phyloP scores from a whole-genome alignment of 176 grass and related monocot genomes.

The Paspalum notatum region DNA sequence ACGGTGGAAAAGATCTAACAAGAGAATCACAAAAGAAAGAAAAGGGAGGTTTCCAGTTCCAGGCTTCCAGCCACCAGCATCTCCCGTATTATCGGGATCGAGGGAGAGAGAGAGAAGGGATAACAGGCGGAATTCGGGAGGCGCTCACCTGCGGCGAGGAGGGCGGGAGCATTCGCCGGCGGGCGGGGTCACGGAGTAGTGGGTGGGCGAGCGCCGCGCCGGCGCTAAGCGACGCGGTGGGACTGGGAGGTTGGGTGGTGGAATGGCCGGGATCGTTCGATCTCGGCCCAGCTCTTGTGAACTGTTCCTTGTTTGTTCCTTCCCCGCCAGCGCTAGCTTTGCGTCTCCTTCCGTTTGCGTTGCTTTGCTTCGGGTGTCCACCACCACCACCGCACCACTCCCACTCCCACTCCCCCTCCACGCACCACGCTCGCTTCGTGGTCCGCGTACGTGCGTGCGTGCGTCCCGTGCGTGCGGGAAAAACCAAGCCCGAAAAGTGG shows the following conservation, averaged over 20 bases:
- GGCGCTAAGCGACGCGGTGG: slow-evolving; percentile 12
- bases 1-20: background rate
- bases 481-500: slow-evolving; percentile 24
- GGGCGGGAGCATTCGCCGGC: slow-evolving; percentile 28
- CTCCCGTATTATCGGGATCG: background rate
- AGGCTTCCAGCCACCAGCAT: background rate
- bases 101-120: background rate
- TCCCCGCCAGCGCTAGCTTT: background rate
- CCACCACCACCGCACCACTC: slow-evolving; percentile 18
- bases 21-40: background rate
- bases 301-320: slow-evolving; percentile 48
- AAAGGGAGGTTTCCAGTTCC: background rate
- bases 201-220: background rate
- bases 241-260: slow-evolving; percentile 15
- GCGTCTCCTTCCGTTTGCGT: slow-evolving; percentile 13
- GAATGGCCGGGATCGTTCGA: background rate
- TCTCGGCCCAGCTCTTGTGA: slow-evolving; percentile 34
- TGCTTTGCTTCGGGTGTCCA: slow-evolving; percentile 32
- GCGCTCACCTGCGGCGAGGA: slow-evolving; percentile 35
- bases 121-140: background rate
- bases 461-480: slow-evolving; percentile 13
- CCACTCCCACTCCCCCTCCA: no score
- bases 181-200: background rate
- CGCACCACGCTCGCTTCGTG: background rate
- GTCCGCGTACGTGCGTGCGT: slow-evolving; percentile 21